Evolutionary conservation across 2,329 filamentous ascomycete species (phyloP).

Genomic region (Diaporthe caulivora): DNA sequence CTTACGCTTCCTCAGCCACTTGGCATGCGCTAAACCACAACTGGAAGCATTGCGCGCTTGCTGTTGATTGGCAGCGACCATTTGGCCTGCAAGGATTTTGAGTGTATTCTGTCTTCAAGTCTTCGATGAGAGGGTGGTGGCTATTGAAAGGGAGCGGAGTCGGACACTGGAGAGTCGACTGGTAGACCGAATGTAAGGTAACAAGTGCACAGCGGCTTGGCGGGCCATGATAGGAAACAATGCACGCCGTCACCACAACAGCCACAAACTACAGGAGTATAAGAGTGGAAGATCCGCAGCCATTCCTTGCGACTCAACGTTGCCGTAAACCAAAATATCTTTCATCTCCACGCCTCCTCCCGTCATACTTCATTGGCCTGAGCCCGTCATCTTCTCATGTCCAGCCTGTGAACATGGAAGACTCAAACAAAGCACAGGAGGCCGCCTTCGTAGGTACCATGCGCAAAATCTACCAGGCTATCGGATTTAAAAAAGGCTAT

Average conservation of each 20-base stretch:
- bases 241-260: neutral
- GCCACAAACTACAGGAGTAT: neutral
- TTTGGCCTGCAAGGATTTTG: neutral
- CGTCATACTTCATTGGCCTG: neutral
- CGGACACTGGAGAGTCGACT: neutral
- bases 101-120: neutral
- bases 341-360: neutral
- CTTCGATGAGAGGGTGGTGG: neutral
- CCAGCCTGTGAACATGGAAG: conserved; percentile 10
- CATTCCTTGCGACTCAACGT: neutral
- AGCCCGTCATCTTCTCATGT: neutral
- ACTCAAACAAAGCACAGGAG: conserved; percentile 22
- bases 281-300: neutral
- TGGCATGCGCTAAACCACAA: conserved; percentile 11
- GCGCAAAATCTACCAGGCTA: conserved; percentile 42
- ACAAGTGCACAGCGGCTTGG: neutral
- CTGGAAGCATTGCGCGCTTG: conserved; percentile 24
- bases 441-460: conserved; percentile 41
- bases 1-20: neutral
- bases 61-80: neutral
- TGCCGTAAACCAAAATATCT: neutral
- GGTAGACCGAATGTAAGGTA: neutral
- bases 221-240: neutral
- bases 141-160: neutral
- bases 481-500: conserved; percentile 43